Conservation (phyloP, 148 eudicot species). For the Beta vulgaris region DNA sequence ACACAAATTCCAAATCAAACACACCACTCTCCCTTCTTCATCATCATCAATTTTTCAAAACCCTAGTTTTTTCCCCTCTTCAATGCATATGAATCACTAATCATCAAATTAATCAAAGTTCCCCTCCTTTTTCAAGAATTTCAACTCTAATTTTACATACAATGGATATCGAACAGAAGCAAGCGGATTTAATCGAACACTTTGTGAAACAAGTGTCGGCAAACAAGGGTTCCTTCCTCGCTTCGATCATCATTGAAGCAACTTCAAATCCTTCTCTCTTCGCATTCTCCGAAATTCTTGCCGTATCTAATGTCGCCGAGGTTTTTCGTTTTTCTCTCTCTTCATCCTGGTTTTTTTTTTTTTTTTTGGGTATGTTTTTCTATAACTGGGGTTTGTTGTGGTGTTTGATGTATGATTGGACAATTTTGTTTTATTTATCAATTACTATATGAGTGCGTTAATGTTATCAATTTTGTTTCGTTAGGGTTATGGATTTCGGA, state of each 20-base stretch:
- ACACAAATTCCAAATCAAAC: too few species aligned
- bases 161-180: slow-evolving; percentile 88
- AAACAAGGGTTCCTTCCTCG: slow-evolving; percentile 51
- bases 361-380: background rate
- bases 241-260: slow-evolving; percentile 59
- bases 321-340: slow-evolving; percentile 33
- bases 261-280: slow-evolving; percentile 86
- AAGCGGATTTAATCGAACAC: slow-evolving; percentile 79
- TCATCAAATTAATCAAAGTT: slow-evolving; percentile 11
- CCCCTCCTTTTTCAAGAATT: background rate
- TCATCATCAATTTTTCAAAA: slow-evolving; percentile 1
- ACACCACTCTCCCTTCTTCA: background rate
- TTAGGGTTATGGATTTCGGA: slow-evolving; percentile 2
- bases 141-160: background rate
- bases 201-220: slow-evolving; percentile 69
- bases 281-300: slow-evolving; percentile 92
- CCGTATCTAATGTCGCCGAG: slow-evolving; percentile 65
- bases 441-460: background rate
- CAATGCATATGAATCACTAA: slow-evolving; percentile 10
- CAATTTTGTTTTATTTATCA: background rate
- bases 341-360: background rate
- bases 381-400: background rate
- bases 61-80: slow-evolving; percentile 10
- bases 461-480: background rate
- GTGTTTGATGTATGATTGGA: background rate